Conservation (phyloP, 2,329 filamentous ascomycete species). For the Ampelomyces quisqualis region DNA sequence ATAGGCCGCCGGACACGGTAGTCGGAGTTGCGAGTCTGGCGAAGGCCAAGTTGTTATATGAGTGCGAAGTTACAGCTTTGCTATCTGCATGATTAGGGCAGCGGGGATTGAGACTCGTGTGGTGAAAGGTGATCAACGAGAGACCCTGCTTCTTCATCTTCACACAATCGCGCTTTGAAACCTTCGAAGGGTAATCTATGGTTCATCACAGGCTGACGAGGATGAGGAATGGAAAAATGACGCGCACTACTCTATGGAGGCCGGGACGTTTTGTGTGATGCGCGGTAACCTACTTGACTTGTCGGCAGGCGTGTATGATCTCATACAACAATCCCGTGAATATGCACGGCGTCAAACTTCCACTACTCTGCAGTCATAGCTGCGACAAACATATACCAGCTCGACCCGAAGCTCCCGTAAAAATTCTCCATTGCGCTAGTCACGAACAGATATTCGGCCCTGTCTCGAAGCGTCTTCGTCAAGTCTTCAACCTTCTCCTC, state of each 20-base stretch:
- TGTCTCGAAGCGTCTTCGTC: constrained; percentile 12
- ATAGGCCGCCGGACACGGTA: constrained; percentile 42
- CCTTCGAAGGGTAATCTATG: constrained; percentile 15
- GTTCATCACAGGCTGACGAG: constrained; percentile 10
- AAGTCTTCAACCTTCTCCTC: constrained; percentile 14
- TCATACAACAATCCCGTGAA: constrained; percentile 10
- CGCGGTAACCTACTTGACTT: constrained; percentile 32
- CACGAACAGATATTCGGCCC: constrained; percentile 29
- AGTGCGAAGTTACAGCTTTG: constrained; percentile 30
- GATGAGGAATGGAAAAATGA: constrained; percentile 16
- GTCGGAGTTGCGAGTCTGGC: constrained; percentile 40
- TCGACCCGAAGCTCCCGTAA: constrained; percentile 26
- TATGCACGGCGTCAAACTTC: neutral
- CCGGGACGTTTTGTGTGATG: constrained; percentile 26
- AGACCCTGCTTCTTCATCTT: constrained; percentile 2
- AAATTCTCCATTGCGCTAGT: constrained; percentile 22
- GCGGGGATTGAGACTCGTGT: neutral
- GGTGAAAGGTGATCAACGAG: constrained; percentile 28
- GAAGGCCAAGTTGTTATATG: constrained; percentile 34
- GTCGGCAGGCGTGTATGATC: constrained; percentile 21
- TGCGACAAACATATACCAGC: constrained; percentile 25
- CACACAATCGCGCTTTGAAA: neutral
- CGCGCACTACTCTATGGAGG: constrained; percentile 23
- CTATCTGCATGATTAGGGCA: neutral
- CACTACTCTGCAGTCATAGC: constrained; percentile 12